These are phyloP conservation scores for Microsporum canis DNA, from an alignment of 2,329 filamentous ascomycete genomes.

Conservation along the genomic window DNA sequence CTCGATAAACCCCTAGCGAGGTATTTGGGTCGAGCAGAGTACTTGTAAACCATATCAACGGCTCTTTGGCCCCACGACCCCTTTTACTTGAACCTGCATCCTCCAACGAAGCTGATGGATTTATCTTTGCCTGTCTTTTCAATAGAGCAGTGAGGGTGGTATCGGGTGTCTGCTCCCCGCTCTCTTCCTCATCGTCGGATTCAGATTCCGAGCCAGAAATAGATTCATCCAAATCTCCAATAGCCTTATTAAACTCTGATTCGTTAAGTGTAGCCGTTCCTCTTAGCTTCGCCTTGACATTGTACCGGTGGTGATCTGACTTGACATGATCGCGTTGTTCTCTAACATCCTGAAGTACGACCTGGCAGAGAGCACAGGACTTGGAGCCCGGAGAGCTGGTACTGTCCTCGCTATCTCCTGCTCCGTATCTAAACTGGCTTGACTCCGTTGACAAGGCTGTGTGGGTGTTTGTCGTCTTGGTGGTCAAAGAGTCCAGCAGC, in stretches of 20 bases:
- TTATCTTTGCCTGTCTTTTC: conserved; percentile 70
- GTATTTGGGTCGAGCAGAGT: conserved; percentile 62
- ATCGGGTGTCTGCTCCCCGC: conserved; percentile 34
- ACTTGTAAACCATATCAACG: conserved; percentile 76
- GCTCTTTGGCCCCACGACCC: conserved; percentile 53
- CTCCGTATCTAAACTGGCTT: conserved; percentile 20
- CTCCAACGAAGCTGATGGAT: conserved; percentile 36
- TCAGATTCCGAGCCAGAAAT: conserved; percentile 66
- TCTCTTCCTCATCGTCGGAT: conserved; percentile 52
- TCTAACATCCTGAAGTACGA: conserved; percentile 58
- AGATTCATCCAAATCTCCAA: conserved; percentile 82
- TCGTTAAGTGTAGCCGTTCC: conserved; percentile 63
- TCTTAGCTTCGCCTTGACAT: conserved; percentile 80
- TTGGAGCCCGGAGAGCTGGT: conserved; percentile 53
- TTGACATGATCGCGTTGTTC: conserved; percentile 80
- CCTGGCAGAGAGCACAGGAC: conserved; percentile 67
- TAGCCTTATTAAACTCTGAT: conserved; percentile 70
- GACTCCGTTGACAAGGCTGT: conserved; percentile 18
- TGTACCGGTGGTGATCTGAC: conserved; percentile 88
- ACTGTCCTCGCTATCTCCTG: conserved; percentile 30
- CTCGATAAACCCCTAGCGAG: conserved; percentile 75
- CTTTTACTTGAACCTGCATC: conserved; percentile 39
- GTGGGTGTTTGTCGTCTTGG: conserved; percentile 37
- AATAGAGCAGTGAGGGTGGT: conserved; percentile 60
- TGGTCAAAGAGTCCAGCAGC: conserved; percentile 56